These are phyloP conservation scores for Thelephora terrestris DNA, from an alignment of 1,284 basidiomycete genomes.

Conservation along the genomic window DNA sequence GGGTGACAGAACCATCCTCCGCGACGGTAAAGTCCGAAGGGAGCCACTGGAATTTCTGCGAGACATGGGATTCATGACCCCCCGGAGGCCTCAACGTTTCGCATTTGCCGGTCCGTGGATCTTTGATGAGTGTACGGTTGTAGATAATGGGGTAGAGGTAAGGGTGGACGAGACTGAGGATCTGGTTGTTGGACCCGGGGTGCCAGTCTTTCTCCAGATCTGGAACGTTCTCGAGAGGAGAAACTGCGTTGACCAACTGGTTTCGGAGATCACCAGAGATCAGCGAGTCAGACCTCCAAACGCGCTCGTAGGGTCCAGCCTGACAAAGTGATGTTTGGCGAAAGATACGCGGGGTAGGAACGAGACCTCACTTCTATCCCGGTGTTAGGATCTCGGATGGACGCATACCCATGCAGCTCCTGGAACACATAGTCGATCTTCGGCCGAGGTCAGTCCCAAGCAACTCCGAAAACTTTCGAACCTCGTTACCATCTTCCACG, in stretches of 20 bases:
- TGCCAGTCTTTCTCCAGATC: conserved; percentile 15
- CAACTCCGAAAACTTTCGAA: neutral
- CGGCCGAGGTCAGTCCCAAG: conserved; percentile 15
- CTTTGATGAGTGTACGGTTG: conserved; percentile 2
- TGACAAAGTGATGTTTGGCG: conserved; percentile 2
- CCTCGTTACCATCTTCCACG: too few species aligned
- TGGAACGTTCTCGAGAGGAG: conserved; percentile 5
- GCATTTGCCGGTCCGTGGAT: neutral
- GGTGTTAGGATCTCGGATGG: conserved; percentile 28
- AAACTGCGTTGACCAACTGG: neutral
- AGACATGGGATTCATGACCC: neutral
- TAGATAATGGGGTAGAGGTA: conserved; percentile 7
- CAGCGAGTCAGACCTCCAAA: conserved; percentile 35
- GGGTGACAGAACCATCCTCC: conserved; percentile 1
- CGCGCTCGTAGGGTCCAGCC: conserved; percentile 30
- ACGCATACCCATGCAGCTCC: conserved; percentile 38
- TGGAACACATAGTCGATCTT: conserved; percentile 36
- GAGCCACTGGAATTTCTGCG: conserved; percentile 10
- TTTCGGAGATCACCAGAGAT: neutral
- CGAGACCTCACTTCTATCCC: conserved; percentile 26
- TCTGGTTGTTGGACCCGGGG: conserved; percentile 13
- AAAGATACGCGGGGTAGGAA: neutral
- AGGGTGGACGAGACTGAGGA: conserved; percentile 11
- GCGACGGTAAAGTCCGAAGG: conserved; percentile 11
- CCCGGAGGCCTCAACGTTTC: neutral